Base-by-base conservation (phyloP, 1,284 basidiomycete species). In the Ganoderma multipileum region DNA sequence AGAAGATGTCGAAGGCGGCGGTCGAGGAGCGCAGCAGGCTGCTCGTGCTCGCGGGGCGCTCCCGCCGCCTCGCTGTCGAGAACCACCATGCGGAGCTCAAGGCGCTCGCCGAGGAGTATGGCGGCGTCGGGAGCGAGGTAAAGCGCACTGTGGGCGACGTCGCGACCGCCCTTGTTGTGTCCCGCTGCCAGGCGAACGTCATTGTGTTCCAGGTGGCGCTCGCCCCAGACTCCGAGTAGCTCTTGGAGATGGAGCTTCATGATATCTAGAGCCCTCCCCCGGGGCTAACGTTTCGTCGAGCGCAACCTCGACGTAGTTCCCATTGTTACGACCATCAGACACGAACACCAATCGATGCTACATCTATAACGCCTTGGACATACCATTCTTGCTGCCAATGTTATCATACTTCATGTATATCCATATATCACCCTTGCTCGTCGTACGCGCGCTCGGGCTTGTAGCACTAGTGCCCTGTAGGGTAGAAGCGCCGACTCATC, bases 121-220 rank as follows among this genome's bases (percentile, higher is more conserved):
- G 84, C 55, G 81, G 76, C 41, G 79, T 89, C 12, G 83, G 83
- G 2, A 73, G 80, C 23, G 89, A 91, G 73, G 88, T 95, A 69
- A 85, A 87, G 77, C 93, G 93, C 85, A 94, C 94, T 5, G 84
- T 95, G 57, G 95, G 95, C 3, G 93, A 95, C 78, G 88, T 92
- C n/a, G 91, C 89, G 14, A 88, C 90, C 23, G 89, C 89, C 36
- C 86, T 94, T 76, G 87, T 95, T 18, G 83, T 91, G 8, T 83
- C 86, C 1, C 86, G 89, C 1, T 83, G 84, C 64, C 85, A 85
- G 52, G 85, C 87, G 8, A 92, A 89, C 58, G 79, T 93, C 68
- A 82, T 94, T 61, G 91, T 95, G 8, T 78, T 95, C 63, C 93
- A 95, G 81, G 89, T 91, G 52, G 86, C 84, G 11, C 66, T 72